Conservation (phyloP, 75 land plant species). For the Picea sitchensis region DNA sequence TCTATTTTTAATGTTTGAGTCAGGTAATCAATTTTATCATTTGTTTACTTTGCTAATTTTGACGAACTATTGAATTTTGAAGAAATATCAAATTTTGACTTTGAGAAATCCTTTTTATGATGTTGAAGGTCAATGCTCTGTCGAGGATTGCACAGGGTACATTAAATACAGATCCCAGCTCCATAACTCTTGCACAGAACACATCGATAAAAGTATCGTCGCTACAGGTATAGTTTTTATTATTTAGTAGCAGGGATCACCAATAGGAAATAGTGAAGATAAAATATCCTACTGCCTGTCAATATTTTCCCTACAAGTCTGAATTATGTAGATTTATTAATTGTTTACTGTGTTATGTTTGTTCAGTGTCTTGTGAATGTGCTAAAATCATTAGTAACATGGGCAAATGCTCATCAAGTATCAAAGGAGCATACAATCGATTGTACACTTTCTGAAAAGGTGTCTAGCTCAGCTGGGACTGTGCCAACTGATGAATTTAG, state of each 20-base stretch:
- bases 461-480: conserved; percentile 18
- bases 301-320: not conserved
- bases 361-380: conserved; percentile 72
- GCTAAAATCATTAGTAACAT: conserved; percentile 65
- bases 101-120: not conserved
- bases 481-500: conserved; percentile 21
- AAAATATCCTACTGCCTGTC: not conserved
- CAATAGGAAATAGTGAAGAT: not conserved
- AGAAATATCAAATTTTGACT: not conserved
- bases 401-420: conserved; percentile 54
- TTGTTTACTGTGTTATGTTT: not conserved
- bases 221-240: conserved; percentile 55
- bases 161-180: conserved; percentile 65
- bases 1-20: not conserved
- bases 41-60: not conserved
- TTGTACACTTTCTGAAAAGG: conserved; percentile 21
- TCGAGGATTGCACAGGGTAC: conserved; percentile 92
- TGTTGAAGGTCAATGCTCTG: conserved; percentile 66
- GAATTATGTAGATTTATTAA: not conserved
- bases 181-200: conserved; percentile 53
- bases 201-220: conserved; percentile 73
- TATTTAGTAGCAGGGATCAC: not conserved
- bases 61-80: not conserved
- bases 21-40: not conserved
- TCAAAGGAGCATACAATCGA: conserved; percentile 17